Evolutionary conservation across 164 flowering plant genomes (phyloP).

Genomic region (Vitis rupestris): DNA sequence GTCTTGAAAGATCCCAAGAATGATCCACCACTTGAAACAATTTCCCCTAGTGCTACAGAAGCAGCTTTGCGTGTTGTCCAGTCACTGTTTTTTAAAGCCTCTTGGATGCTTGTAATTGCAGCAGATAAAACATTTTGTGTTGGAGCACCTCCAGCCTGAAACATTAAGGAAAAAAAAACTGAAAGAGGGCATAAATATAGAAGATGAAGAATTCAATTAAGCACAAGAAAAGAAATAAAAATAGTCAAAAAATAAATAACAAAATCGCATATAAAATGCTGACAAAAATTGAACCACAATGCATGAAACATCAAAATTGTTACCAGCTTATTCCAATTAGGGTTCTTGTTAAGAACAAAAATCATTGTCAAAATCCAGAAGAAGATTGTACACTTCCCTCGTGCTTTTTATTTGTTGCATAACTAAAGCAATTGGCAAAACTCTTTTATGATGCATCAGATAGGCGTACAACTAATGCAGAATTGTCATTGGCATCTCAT

Average conservation of each 20-base stretch:
- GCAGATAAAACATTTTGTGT: constrained; percentile 49
- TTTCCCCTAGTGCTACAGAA: constrained; percentile 61
- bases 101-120: constrained; percentile 72
- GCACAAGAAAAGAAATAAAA: background rate
- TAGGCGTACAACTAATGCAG: background rate
- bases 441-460: background rate
- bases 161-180: constrained; percentile 3
- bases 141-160: constrained; percentile 88
- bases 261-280: too few relatives aligned
- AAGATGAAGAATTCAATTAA: background rate
- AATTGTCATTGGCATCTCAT: background rate
- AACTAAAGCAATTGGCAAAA: background rate
- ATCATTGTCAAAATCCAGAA: background rate
- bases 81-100: constrained; percentile 76
- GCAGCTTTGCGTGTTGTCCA: constrained; percentile 96
- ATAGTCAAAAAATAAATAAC: too few relatives aligned
- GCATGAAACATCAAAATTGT: background rate
- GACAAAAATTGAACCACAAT: too few relatives aligned
- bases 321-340: background rate
- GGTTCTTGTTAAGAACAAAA: background rate
- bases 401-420: background rate
- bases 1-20: constrained; percentile 50
- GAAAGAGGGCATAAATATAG: background rate
- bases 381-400: background rate
- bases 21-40: constrained; percentile 53